A percentile compares a stretch with the other conserved stretches of the same genome.
phyloP scores from a whole-genome alignment of 805 yeast genomes.

The Kodamaea neixiangensis region DNA sequence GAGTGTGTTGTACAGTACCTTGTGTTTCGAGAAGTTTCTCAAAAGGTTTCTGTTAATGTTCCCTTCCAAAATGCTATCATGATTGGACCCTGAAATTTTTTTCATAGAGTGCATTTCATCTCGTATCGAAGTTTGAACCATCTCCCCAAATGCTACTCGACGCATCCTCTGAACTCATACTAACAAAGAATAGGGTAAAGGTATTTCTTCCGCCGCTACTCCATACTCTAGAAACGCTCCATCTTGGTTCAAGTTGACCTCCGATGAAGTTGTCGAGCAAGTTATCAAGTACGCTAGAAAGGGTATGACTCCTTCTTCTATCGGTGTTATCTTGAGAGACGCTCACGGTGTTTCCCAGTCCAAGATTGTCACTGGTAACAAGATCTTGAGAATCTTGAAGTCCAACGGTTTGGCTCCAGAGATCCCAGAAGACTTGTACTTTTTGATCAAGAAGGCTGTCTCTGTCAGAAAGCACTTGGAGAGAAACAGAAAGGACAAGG shows the following conservation, averaged over 20 bases:
- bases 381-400: constrained; percentile 98
- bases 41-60: too few relatives aligned
- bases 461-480: constrained; percentile 99
- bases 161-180: constrained; percentile 5
- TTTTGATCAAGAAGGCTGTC: constrained; percentile 99
- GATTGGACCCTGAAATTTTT: too few relatives aligned
- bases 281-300: constrained; percentile 99
- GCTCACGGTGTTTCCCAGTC: constrained; percentile 99
- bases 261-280: constrained; percentile 96
- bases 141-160: neutral
- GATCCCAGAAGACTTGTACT: constrained; percentile 99
- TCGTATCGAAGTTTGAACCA: too few relatives aligned
- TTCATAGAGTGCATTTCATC: too few relatives aligned
- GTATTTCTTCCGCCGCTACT: constrained; percentile 97
- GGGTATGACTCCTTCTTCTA: constrained; percentile 99
- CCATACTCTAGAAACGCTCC: constrained; percentile 99
- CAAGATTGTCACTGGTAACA: constrained; percentile 97
- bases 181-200: constrained; percentile 74
- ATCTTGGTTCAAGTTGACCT: constrained; percentile 97
- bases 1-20: too few relatives aligned
- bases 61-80: too few relatives aligned
- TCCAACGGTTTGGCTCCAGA: constrained; percentile 99
- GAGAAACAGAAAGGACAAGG: constrained; percentile 99
- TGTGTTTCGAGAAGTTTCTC: too few relatives aligned
- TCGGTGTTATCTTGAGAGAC: constrained; percentile 99